Base-by-base conservation (phyloP, 164 flowering plant genomes). In the Warburgia ugandensis region DNA sequence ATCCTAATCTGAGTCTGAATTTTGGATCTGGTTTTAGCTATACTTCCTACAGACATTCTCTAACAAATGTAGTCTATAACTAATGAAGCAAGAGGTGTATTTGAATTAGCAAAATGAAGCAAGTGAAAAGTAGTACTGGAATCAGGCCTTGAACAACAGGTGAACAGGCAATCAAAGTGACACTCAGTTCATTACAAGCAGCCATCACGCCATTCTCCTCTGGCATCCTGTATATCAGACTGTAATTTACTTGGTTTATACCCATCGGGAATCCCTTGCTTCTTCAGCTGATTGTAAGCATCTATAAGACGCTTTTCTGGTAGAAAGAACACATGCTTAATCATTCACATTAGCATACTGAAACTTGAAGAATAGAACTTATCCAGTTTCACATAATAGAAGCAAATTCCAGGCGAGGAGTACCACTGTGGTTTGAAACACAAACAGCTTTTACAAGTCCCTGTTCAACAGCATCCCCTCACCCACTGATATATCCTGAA, bases 381-480 rank as follows among this genome's bases (percentile, higher is more conserved):
- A n/a, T n/a, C n/a, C n/a, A n/a, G n/a, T n/a, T n/a, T n/a, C n/a
- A n/a, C n/a, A n/a, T n/a, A n/a, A n/a, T n/a, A n/a, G n/a, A n/a
- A n/a, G n/a, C n/a, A n/a, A n/a, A n/a, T n/a, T n/a, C n/a, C n/a
- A n/a, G n/a, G n/a, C n/a, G n/a, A n/a, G n/a, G n/a, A n/a, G 17
- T 71, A 89, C 98, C 96, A 48, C 58, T 80, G 63, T 85, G 87
- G 68, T 92, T 92, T 30, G 96, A 92, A 42, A 92, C 96, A 33
- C 98, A 96, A 21, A 92, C 96, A 52, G 99, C 95, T 71, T 88
- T 92, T 61, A 92, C 99, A 32, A 92, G 85, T 23, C 99, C 99
- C 62, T 80, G 74, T 70, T 92, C 96, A 44, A 88, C 95, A 36
- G 95, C 96, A 80, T 92, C 99, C 25, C 80, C 96, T 59, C 85